Conservation (phyloP, 2,329 filamentous ascomycete genomes). For the Corynespora cassiicola region DNA sequence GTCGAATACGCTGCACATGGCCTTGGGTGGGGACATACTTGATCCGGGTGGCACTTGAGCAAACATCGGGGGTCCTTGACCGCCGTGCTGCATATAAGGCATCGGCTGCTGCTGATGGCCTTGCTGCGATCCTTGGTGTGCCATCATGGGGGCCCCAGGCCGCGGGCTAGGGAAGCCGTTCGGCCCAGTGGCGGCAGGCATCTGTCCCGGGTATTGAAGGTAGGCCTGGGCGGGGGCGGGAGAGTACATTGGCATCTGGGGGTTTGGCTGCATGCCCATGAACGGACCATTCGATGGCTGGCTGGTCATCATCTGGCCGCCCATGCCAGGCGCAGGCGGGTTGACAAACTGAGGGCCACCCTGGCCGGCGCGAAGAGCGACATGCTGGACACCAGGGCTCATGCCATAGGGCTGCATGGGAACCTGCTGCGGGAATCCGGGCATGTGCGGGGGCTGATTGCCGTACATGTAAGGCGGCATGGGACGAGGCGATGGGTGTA, state of each 20-base stretch:
- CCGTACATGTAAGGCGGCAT: constrained; percentile 75
- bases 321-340: constrained; percentile 74
- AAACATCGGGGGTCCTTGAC: constrained; percentile 78
- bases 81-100: constrained; percentile 77
- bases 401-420: constrained; percentile 75
- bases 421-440: constrained; percentile 55
- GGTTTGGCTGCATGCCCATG: constrained; percentile 71
- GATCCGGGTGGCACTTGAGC: constrained; percentile 73
- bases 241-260: constrained; percentile 84
- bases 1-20: too few species aligned
- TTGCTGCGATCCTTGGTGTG: constrained; percentile 91
- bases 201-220: constrained; percentile 62
- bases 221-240: constrained; percentile 70
- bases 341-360: constrained; percentile 76
- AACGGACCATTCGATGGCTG: constrained; percentile 71
- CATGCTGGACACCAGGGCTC: constrained; percentile 72
- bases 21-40: constrained; percentile 66
- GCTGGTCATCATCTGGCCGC: constrained; percentile 79
- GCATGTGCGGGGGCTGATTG: constrained; percentile 63
- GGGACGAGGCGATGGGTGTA: constrained; percentile 82
- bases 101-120: constrained; percentile 74
- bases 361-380: constrained; percentile 74
- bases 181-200: constrained; percentile 63
- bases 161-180: constrained; percentile 90
- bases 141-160: constrained; percentile 86